Percentiles rank a stretch among this genome's conserved stretches.
phyloP scores from a whole-genome alignment of 2,329 filamentous ascomycete species.

The Cytospora piceicola region DNA sequence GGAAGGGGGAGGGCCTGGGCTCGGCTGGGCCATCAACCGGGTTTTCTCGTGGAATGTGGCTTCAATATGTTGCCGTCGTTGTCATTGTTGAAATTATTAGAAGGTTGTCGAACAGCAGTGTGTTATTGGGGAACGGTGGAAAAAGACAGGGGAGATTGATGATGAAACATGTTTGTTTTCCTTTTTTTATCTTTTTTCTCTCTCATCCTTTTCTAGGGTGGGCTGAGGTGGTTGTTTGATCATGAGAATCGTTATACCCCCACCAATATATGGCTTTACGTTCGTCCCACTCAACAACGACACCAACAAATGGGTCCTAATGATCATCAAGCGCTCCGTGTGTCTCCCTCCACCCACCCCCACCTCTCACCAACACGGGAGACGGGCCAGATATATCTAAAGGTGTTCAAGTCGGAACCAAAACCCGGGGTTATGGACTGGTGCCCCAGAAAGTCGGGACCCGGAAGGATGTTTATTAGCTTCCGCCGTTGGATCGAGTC shows the following conservation, averaged over 20 bases:
- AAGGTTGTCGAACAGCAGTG: neutral
- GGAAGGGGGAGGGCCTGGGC: neutral
- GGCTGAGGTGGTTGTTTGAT: constrained; percentile 31
- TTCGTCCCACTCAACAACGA: too few relatives aligned
- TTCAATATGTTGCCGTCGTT: neutral
- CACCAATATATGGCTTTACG: constrained; percentile 23
- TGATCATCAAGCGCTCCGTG: neutral
- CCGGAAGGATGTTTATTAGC: neutral
- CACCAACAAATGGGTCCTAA: neutral
- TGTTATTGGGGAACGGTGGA: neutral
- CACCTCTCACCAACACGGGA: neutral
- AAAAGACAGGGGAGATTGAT: constrained; percentile 18
- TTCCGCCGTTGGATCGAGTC: neutral
- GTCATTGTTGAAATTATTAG: neutral
- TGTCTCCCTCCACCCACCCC: neutral
- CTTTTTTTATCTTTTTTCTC: neutral
- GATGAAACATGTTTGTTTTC: neutral
- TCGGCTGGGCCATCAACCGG: neutral
- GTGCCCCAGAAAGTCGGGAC: neutral
- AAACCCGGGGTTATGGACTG: neutral
- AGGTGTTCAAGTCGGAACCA: neutral
- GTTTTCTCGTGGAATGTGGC: neutral
- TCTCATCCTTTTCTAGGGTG: constrained; percentile 27
- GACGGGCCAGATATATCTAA: neutral
- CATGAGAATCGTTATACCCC: constrained; percentile 32